Conservation (phyloP, 129 eudicot species). For the Lonicera japonica region DNA sequence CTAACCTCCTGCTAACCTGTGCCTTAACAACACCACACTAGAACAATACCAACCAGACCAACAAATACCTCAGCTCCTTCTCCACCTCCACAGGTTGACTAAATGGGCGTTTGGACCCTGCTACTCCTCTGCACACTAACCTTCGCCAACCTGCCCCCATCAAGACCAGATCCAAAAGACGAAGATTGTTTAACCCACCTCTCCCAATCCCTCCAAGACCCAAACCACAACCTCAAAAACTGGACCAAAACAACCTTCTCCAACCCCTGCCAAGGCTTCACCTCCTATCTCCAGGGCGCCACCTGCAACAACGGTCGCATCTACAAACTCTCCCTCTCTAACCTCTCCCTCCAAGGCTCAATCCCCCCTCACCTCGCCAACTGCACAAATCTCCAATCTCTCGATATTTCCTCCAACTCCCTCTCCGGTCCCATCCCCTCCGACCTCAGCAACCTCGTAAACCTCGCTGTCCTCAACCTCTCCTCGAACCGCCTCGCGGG, state of each 20-base stretch:
- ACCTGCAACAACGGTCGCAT: constrained; percentile 97
- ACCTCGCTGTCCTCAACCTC: constrained; percentile 81
- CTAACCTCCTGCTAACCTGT: neutral
- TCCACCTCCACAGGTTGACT: neutral
- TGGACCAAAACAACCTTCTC: constrained; percentile 66
- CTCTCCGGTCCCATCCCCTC: constrained; percentile 65
- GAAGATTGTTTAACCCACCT: constrained; percentile 67
- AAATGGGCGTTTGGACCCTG: constrained; percentile 2
- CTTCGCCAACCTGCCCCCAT: constrained; percentile 21
- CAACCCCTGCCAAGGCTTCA: constrained; percentile 68
- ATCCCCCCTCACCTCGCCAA: constrained; percentile 65
- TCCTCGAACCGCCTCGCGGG: constrained; percentile 62
- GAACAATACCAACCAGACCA: neutral
- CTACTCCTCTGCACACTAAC: constrained; percentile 9
- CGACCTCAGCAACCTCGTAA: constrained; percentile 48
- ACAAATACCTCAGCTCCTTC: neutral
- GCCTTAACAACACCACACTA: neutral
- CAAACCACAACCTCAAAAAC: constrained; percentile 46
- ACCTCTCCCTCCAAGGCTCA: constrained; percentile 53
- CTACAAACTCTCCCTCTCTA: constrained; percentile 66
- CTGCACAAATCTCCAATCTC: constrained; percentile 83
- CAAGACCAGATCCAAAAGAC: constrained; percentile 68
- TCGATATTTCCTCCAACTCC: constrained; percentile 76
- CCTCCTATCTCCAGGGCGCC: constrained; percentile 65
- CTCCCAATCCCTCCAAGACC: constrained; percentile 55